These are phyloP conservation scores for Cucurbita pepo DNA, from an alignment of 306 rosid genomes.

Conservation along the genomic window DNA sequence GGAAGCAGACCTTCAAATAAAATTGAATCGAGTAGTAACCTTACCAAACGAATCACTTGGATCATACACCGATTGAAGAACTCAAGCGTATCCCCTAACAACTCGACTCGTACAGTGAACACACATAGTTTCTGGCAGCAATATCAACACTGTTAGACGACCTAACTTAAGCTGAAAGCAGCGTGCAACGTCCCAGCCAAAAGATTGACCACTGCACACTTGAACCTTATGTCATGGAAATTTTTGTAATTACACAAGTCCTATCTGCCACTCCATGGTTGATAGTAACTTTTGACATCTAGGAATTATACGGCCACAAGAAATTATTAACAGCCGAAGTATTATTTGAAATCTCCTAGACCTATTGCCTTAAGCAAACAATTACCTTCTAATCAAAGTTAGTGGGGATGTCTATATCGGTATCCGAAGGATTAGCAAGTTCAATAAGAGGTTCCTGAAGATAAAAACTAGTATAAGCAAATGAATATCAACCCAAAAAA, in stretches of 20 bases:
- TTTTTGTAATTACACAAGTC: conserved; percentile 10
- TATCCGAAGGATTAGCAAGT: conserved; percentile 68
- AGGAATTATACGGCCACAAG: conserved; percentile 16
- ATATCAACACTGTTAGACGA: conserved; percentile 8
- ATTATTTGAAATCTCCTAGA: conserved; percentile 7
- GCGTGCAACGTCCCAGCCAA: conserved; percentile 10
- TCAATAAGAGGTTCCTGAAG: conserved; percentile 66
- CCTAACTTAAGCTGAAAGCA: conserved; percentile 15
- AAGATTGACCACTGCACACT: conserved; percentile 10
- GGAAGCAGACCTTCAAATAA: background rate
- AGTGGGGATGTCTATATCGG: conserved; percentile 64
- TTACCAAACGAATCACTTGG: conserved; percentile 5
- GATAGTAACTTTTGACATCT: conserved; percentile 23
- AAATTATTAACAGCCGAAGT: conserved; percentile 7
- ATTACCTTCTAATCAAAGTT: conserved; percentile 72
- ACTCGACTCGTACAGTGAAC: conserved; percentile 6
- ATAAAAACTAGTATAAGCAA: conserved; percentile 8
- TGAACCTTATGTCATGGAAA: conserved; percentile 6
- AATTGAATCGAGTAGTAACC: conserved; percentile 4
- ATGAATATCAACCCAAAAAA: background rate
- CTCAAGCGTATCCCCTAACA: conserved; percentile 1
- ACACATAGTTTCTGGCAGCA: conserved; percentile 14
- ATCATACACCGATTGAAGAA: conserved; percentile 1
- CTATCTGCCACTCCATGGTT: conserved; percentile 8
- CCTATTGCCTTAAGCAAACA: conserved; percentile 7